Percentiles rank a stretch among this genome's conserved stretches.
These are phyloP conservation scores for Rhynchospora pubera DNA, from an alignment of 176 grass and related monocot species.

Conservation along the genomic window DNA sequence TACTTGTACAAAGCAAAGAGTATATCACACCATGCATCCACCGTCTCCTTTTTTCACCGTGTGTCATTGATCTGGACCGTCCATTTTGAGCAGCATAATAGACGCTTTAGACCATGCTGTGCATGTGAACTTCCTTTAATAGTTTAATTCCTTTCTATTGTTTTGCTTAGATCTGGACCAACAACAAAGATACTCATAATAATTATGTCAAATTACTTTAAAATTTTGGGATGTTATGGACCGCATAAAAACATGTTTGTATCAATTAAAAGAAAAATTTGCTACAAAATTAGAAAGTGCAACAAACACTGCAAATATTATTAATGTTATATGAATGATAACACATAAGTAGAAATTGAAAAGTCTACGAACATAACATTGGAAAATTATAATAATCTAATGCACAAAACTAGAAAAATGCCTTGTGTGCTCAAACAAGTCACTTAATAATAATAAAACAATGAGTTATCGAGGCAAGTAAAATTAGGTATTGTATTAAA, in stretches of 20 bases:
- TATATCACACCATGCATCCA: not conserved
- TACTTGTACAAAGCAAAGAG: not conserved
- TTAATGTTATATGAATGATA: not conserved
- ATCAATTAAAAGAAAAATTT: not conserved
- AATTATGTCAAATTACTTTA: too few species aligned
- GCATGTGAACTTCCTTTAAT: not conserved
- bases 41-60: not conserved
- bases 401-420: not conserved
- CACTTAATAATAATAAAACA: too few species aligned
- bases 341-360: not conserved
- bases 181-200: too few species aligned
- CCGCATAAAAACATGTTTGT: too few species aligned
- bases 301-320: not conserved
- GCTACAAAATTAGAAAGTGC: not conserved
- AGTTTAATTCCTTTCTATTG: not conserved
- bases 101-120: not conserved
- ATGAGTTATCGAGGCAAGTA: too few species aligned
- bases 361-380: not conserved
- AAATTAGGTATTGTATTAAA: not conserved
- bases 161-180: constrained; percentile 1
- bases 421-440: too few species aligned
- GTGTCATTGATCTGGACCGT: not conserved
- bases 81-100: not conserved
- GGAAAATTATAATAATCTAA: not conserved
- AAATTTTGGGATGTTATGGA: too few species aligned